These are phyloP conservation scores for Pythium pyrilobum DNA, from an alignment of 352 stramenopile species.

Conservation along the genomic window DNA sequence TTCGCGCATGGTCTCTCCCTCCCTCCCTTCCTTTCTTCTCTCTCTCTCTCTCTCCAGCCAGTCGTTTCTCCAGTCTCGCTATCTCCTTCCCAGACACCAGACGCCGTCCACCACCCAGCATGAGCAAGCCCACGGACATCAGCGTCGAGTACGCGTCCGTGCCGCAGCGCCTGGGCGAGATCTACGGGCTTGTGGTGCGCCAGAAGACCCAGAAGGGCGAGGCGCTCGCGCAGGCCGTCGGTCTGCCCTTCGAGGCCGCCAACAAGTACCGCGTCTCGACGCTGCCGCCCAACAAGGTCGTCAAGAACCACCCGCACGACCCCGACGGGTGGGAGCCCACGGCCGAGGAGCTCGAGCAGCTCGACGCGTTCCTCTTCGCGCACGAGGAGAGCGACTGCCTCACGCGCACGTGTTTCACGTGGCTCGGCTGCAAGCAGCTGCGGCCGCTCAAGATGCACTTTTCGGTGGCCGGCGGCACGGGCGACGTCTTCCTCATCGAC, in stretches of 20 bases:
- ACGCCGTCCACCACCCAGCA: slow-evolving; percentile 1
- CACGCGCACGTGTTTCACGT: slow-evolving; percentile 29
- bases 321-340: slow-evolving; percentile 40
- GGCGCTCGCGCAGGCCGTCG: slow-evolving; percentile 42
- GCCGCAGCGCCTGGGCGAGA: slow-evolving; percentile 29
- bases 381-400: slow-evolving; percentile 34
- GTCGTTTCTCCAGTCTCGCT: too few relatives aligned
- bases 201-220: slow-evolving; percentile 48
- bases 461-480: slow-evolving; percentile 25
- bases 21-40: too few relatives aligned
- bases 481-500: slow-evolving; percentile 46
- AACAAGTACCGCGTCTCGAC: slow-evolving; percentile 58
- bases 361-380: slow-evolving; percentile 44
- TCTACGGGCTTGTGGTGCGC: slow-evolving; percentile 40
- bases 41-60: too few relatives aligned
- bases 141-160: slow-evolving; percentile 20
- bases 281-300: slow-evolving; percentile 40
- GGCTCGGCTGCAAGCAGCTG: slow-evolving; percentile 30
- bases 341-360: slow-evolving; percentile 34
- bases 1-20: too few relatives aligned
- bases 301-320: slow-evolving; percentile 45
- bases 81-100: too few relatives aligned
- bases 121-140: slow-evolving; percentile 13
- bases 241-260: slow-evolving; percentile 41
- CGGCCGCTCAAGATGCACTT: slow-evolving; percentile 46